These are phyloP conservation scores for Chlamydomonas sp. DNA, from an alignment of 139 green algal genomes.

Conservation along the genomic window DNA sequence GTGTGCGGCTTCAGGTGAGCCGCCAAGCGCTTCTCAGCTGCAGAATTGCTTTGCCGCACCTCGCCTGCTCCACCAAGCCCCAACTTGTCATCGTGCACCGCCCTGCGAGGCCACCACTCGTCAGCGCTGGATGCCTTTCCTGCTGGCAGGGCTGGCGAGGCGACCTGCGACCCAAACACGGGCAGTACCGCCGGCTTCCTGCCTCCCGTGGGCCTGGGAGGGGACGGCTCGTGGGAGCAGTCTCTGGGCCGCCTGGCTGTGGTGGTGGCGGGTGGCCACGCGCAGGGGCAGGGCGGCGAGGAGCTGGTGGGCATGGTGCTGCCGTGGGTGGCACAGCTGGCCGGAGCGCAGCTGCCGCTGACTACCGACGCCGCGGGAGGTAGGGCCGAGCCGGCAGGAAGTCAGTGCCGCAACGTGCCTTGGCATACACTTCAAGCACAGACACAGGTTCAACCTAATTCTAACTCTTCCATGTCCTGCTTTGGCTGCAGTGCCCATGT, in stretches of 20 bases:
- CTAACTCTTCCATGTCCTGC: too few relatives aligned
- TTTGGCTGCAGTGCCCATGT: background rate
- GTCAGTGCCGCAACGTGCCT: background rate
- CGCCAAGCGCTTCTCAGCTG: too few relatives aligned
- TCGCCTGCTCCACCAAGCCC: background rate
- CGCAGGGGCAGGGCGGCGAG: background rate
- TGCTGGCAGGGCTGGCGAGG: background rate
- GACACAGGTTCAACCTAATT: background rate
- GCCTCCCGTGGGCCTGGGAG: background rate
- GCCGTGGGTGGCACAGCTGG: constrained; percentile 3
- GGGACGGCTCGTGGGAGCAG: constrained; percentile 12
- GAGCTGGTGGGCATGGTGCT: constrained; percentile 5
- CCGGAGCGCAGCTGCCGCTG: background rate
- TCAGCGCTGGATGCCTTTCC: background rate
- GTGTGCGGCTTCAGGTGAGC: background rate
- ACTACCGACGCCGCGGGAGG: background rate
- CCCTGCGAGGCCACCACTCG: background rate
- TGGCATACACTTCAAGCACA: background rate
- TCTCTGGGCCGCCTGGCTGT: background rate
- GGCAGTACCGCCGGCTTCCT: background rate
- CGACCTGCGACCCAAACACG: background rate
- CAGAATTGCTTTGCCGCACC: too few relatives aligned
- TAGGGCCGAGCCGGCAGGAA: too few relatives aligned
- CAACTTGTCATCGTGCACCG: background rate
- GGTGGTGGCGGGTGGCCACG: background rate